Base-by-base conservation (phyloP, 2,329 filamentous ascomycete species). In the Pseudogymnoascus sp. region DNA sequence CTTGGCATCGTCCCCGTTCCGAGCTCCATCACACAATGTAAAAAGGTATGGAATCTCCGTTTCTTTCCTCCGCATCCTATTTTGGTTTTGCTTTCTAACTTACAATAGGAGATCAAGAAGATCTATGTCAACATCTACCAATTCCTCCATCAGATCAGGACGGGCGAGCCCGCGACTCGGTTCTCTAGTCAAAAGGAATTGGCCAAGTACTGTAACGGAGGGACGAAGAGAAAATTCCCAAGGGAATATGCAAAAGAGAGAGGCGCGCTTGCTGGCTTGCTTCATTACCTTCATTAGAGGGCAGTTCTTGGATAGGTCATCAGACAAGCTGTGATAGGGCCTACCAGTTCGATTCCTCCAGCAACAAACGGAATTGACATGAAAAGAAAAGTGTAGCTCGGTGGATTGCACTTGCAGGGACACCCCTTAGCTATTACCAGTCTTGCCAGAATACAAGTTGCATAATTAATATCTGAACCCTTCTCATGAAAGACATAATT, bases 51-150 rank as follows among this genome's bases (percentile, higher is more conserved):
- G 59, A 8, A 6, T 31, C 44, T 15, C 13, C 8, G 7, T 2
- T 13, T 9, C 17, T 6, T 13, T 26, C 6, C 4, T 13, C 7
- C 8, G 8, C 36, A 5, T 6, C 15, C 15, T 11, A 13, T 21
- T n/a, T 10, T 35, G 9, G 9, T 9, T 15, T 50, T 4, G 24
- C 5, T 31, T 41, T n/a, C 31, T 64, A 21, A 41, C 24, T 21
- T 3, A 31, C n/a, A 47, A 62, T 35, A 81, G 79, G 76, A 73
- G 2, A 68, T 81, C 1, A 67, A 66, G n/a, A 64, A 57, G 0
- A 69, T 81, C 4, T 74, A 76, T 68, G 73, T 82, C 62, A 82
- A 82, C 62, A 81, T 82, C 37, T 64, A 63, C 29, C 80, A 83
- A 67, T 78, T 83, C 61, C 68, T 83, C 5, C 64, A 70, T 0